Evolutionary conservation across 164 flowering plant species (phyloP).

Genomic region (Aristolochia californica): DNA sequence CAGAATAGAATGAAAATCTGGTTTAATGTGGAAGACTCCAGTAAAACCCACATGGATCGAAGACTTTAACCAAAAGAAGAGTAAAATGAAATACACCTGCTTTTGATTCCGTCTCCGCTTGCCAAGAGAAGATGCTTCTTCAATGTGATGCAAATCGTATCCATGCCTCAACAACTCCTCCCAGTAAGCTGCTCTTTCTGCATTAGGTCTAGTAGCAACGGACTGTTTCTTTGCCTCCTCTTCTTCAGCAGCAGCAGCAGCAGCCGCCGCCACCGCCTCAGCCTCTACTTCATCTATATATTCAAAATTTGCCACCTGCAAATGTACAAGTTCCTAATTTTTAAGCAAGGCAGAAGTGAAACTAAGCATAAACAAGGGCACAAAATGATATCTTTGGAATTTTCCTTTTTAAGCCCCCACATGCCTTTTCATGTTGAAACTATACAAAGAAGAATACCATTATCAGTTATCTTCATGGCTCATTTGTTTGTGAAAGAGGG

Average conservation of each 20-base stretch:
- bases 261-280: constrained; percentile 14
- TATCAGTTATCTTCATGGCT: too few relatives aligned
- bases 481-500: too few relatives aligned
- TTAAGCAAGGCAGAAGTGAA: too few relatives aligned
- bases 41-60: too few relatives aligned
- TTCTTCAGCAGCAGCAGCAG: constrained; percentile 33
- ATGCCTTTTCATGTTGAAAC: too few relatives aligned
- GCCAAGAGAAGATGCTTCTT: constrained; percentile 82
- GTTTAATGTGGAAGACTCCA: too few relatives aligned
- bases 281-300: constrained; percentile 67
- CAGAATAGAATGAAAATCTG: too few relatives aligned
- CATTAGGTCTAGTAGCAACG: constrained; percentile 30
- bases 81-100: constrained; percentile 35
- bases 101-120: constrained; percentile 93
- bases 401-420: too few relatives aligned
- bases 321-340: too few relatives aligned
- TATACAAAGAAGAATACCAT: too few relatives aligned
- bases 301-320: constrained; percentile 95
- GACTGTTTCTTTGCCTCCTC: constrained; percentile 44
- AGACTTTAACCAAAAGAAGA: not conserved
- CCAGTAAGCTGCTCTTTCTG: constrained; percentile 76
- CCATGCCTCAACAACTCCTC: constrained; percentile 76
- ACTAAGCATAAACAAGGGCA: not conserved
- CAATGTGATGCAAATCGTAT: constrained; percentile 69
- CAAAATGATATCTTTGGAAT: not conserved